Evolutionary conservation across 2,329 filamentous ascomycete species (phyloP), one percentile per base, ranked within the genome.

Genomic region (Rhynchosporium agropyri): DNA sequence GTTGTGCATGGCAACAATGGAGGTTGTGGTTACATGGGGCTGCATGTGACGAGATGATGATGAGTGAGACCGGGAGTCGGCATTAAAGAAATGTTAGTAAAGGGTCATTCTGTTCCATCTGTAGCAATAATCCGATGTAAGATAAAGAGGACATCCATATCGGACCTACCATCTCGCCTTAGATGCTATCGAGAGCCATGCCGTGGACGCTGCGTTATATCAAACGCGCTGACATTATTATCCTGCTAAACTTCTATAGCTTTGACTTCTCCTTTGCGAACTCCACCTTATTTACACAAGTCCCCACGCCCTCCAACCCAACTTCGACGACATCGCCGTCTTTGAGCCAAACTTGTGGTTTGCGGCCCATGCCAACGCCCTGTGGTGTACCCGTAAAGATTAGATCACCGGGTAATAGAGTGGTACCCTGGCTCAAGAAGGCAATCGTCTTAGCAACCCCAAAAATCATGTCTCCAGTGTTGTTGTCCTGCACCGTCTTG

Each of bases 321-420:
- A 91, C 88, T 72, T 90, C 86, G 26, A 91, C 87, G 28, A 85
- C 76, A 73, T 91, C 89, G 4, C 88, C 86, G 73, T 91, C 81
- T 74, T 87, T 85, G 62, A 91, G 76, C 86, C 88, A 91, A 9
- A 89, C 69, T 62, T 82, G 83, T 3, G 88, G 88, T 61, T 82
- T 86, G 56, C 83, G 81, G 13, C 88, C 89, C 83, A 89, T 87
- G 1, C 86, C 89, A 26, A 92, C 89, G 38, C 89, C 89, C 65
- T 86, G 82, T 0, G 88, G 89, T 74, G 86, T 89, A 68, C 86
- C 86, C 2, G 86, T 89, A 67, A 88, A 88, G 65, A 89, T 87
- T 58, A 89, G 55, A 73, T 89, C 86, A 3, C 86, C 87, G 1
- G 85, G 85, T 64, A 87, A 73, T 54, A 89, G 74, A 0, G 87